Base-by-base conservation (phyloP, 768 basidiomycete genomes). In the Pleurotus citrinopileatus region DNA sequence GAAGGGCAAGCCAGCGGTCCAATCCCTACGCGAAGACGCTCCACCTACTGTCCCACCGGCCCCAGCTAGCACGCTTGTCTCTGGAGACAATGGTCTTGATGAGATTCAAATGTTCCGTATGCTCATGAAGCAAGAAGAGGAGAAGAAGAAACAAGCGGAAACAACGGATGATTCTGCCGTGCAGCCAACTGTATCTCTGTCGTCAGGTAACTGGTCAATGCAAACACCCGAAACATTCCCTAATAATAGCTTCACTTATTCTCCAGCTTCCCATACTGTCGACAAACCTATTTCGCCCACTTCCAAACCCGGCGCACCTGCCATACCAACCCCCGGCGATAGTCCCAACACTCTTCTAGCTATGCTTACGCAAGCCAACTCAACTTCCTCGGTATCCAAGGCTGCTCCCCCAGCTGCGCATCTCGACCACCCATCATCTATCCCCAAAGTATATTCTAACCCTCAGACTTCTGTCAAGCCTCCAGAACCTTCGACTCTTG, bases 21-120 rank as follows among this genome's bases (percentile, higher is more conserved):
- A 28, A 20, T 13, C 8, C 3, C 32, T 52, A 15, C 47, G 28
- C 13, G 57, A 55, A 32, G 55, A 60, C n/a, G 7, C 51, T 37
- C 51, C 32, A 9, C 32, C 32, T 34, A 47, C 58, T 28, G 65
- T 64, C 13, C 59, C 54, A 26, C 61, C 66, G 44, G 29, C 29
- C 29, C 27, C 34, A 7, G 32, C n/a, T 9, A 37, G 34, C 22
- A 26, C 20, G 12, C n/a, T 9, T 6, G 34, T 23, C 15, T 3
- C 22, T 20, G 48, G 28, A n/a, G 66, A 76, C 27, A 73, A 69
- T 37, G 78, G 73, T 12, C 67, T 93, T 55, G 90, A 93, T 63
- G 91, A 93, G 69, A 91, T 93, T 22, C 89, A 91, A 56, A 69
- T 89, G 32, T 91, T 93, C 78, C 87, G 86, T 59, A 60, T 91